Base-by-base conservation (phyloP, 2,329 filamentous ascomycete genomes). In the Ophiostoma ulmi region DNA sequence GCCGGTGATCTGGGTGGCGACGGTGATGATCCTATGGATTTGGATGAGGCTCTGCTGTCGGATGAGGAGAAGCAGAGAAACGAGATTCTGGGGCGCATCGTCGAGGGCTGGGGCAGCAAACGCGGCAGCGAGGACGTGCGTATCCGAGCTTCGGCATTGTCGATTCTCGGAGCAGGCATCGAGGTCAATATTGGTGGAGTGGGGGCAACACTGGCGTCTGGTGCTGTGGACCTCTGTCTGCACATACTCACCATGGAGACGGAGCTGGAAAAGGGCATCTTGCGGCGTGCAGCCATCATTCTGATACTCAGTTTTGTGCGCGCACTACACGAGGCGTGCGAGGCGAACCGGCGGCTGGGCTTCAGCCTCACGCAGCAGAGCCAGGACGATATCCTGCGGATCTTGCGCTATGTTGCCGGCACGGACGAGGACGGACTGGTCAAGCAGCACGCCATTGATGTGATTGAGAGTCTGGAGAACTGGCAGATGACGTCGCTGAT, bases 341-440 rank as follows among this genome's bases (percentile, higher is more conserved):
- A 86, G 68, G 75, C 78, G 13, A 79, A 82, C 3, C 81, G 76
- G 67, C 80, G 78, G 11, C 77, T 87, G 17, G 83, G 82, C 0
- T 87, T 88, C 72, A 86, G 84, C 0, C 79, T 88, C 61, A 85
- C 83, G 1, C 81, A 83, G 20, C 79, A 82, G 72, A 89, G 86
- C 75, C 82, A 86, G 68, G 82, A 84, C 38, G 88, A 92, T 70
- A 84, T 92, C n/a, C 78, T 84, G 74, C 82, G 85, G 67, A 85
- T 89, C 11, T 77, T 93, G 58, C 78, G 80, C 69, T 93, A 92
- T 78, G 83, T 91, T n/a, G 83, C 83, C 7, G 82, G 80, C 55
- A 88, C 87, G 35, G 91, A 93, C 77, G 84, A 83, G 35, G 91
- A 93, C 76, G 89, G 85, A 0, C 79, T 93, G 61, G 90, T 91